Conservation (phyloP, 192 early-diverging fungal genomes). For the Gorgonomyces haynaldii region DNA sequence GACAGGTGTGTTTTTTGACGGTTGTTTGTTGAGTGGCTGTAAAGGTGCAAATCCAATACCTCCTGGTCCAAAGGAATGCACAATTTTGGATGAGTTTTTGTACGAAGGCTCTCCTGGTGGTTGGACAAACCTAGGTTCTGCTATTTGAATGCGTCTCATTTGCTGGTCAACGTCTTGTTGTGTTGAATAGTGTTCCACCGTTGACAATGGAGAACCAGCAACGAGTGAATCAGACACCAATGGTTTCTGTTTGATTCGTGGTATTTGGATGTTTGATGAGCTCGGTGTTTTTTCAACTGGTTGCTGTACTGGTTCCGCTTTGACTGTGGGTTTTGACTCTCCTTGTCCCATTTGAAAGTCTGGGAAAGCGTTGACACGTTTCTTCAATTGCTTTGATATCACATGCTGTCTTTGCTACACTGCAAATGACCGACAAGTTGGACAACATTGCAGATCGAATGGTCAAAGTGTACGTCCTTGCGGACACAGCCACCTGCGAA, state of each 20-base stretch:
- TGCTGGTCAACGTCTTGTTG: neutral
- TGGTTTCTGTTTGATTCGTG: neutral
- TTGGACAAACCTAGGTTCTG: neutral
- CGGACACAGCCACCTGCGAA: too few relatives aligned
- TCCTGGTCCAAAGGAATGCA: constrained; percentile 18
- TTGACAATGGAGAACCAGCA: neutral
- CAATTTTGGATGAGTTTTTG: constrained; percentile 13
- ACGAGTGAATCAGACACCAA: constrained; percentile 1
- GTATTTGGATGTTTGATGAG: neutral
- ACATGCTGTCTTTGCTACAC: neutral
- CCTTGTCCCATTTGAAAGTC: constrained; percentile 4
- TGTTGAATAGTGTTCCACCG: neutral
- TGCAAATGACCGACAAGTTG: neutral
- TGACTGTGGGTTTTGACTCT: neutral
- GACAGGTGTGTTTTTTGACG: constrained; percentile 56
- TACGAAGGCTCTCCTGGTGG: neutral
- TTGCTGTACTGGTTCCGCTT: neutral
- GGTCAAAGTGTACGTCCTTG: too few relatives aligned
- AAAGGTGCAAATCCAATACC: constrained; percentile 7
- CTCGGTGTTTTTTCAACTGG: neutral
- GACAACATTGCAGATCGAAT: too few relatives aligned
- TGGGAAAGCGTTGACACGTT: neutral
- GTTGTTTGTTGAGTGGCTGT: neutral
- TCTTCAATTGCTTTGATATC: neutral
- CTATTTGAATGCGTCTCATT: neutral